Evolutionary conservation across 768 basidiomycete species (phyloP), one percentile per base, ranked within the genome.

Genomic region (Agrocybe pediades): DNA sequence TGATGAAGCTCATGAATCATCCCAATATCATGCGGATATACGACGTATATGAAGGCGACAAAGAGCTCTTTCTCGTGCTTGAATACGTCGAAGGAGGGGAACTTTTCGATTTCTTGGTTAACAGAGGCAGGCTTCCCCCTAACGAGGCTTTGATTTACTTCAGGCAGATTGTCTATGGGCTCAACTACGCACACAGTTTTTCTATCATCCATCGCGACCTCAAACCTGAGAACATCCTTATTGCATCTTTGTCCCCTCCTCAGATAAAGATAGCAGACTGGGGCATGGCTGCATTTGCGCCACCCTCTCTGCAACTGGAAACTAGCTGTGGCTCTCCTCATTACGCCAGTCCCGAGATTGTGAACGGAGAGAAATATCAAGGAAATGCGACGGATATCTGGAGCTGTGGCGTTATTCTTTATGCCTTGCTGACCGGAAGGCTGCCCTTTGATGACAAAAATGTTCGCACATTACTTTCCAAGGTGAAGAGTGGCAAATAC

Each of bases 1-100:
- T 98, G 87, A 96, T 98, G 95, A 98, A 98, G 70, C 88, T 98
- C 62, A 95, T 98, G 87, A 92, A 95, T 65, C 95, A 98, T 67
- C 95, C 94, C 1, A 97, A 97, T 71, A 93, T 98, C 62, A 84
- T 98, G 77, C 86, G 89, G 56, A 87, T 98, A 36, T 95, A 92
- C 71, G 95, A 98, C 66, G 95, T 98, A 49, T 97, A 90, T 71
- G 94, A 98, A 72, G 90, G 92, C 66, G 86, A 90, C 39, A 87
- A 82, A 64, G 92, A 96, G 60, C 86, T 98, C 39, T 97, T 89
- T 71, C 85, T 98, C 26, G 87, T 98, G 27, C 81, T 98, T 47
- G 96, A 98, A 72, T 98, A 95, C 65, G 88, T 98, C 46, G 87
- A 95, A 70, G 94, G 95, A 25, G 96, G 96, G 58, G 96, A 98